Evolutionary conservation across 2,329 filamentous ascomycete genomes (phyloP), one percentile per base, ranked within the genome.

Genomic region (Aspergillus flavus): DNA sequence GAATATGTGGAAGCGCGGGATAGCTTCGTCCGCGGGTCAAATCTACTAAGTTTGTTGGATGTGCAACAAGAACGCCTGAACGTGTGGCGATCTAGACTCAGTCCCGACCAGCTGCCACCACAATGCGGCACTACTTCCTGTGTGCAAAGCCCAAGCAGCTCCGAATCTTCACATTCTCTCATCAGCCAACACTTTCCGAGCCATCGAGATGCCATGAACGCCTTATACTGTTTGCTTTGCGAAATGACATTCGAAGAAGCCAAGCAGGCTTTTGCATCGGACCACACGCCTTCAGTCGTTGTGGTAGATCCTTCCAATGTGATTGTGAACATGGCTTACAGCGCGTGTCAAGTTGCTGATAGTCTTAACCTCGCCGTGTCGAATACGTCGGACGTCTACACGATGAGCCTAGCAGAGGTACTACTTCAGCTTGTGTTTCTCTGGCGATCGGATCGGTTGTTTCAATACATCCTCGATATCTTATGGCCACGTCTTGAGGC

Each of bases 401-500:
- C 65, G 6, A 56, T 67, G 34, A 65, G 63, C 41, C 54, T 67
- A 14, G 19, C 63, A 19, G 65, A 67, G 34, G 32, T 43, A 2
- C 45, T 67, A 0, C 59, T 67, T 3, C 63, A 67, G 14, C 48
- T 67, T 14, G 57, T 59, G 1, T 59, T 58, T 10, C 39, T 58
- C 1, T 65, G 19, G 34, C 57, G 36, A 12, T 67, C 65, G 0
- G 34, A 63, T 2, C 3, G 34, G 0, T 12, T 64, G 2, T 65
- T 67, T 21, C 26, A 61, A n/a, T 62, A 45, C 30, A 65, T 64
- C 4, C 45, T 67, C n/a, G 67, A 68, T 45, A 23, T 63, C 9
- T 9, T 65, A n/a, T 71, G 68, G 68, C 69, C 68, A 39, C 59
- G 39, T 2, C 36, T 71, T 1, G 69, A 71, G 43, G 34, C 14